Base-by-base conservation (phyloP, 805 yeast genomes). In the Ogataea chonburiensis region DNA sequence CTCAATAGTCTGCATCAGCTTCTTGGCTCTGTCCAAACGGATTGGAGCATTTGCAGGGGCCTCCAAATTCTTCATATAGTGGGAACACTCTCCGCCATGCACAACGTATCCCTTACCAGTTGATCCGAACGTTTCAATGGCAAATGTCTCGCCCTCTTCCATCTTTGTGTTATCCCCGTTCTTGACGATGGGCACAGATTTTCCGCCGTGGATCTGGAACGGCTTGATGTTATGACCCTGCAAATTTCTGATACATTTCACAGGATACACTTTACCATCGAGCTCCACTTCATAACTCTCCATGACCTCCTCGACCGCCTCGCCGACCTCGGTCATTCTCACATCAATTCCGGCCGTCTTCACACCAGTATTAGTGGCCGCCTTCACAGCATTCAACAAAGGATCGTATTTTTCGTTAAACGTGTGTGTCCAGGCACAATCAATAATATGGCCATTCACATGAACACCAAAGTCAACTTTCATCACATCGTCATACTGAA, bases 111-210 rank as follows among this genome's bases (percentile, higher is more conserved):
- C 99, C 41, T 83, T 76, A 44, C 99, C 99, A 2, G 98, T 93
- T 28, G 96, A 77, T 9, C 98, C 98, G 56, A 93, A 93, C 3
- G 99, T 93, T 66, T 93, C 99, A 56, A 93, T 91, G 43, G 99
- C 99, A 70, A 86, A 91, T 2, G 87, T 81, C 63, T 93, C 98
- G 46, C 96, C 96, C 68, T 93, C 99, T 62, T 93, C 99, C 96
- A 93, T 91, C 72, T 91, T 91, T 8, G 98, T 93, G 61, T 75
- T 75, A 60, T 93, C 98, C 6, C 88, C 91, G 53, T 86, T 86
- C 53, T 89, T 83, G 22, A 93, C 95, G 53, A 93, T 93, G 12
- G 99, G 99, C 30, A 93, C 98, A 17, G 94, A 80, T 62, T 93
- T 93, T 46, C 96, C 97, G 26, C 89, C 93, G 62, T 93, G 99